A percentile compares a stretch with the other conserved stretches of the same genome.
Conservation (phyloP, 2,329 filamentous ascomycete species). For the Diaporthe vaccinii region DNA sequence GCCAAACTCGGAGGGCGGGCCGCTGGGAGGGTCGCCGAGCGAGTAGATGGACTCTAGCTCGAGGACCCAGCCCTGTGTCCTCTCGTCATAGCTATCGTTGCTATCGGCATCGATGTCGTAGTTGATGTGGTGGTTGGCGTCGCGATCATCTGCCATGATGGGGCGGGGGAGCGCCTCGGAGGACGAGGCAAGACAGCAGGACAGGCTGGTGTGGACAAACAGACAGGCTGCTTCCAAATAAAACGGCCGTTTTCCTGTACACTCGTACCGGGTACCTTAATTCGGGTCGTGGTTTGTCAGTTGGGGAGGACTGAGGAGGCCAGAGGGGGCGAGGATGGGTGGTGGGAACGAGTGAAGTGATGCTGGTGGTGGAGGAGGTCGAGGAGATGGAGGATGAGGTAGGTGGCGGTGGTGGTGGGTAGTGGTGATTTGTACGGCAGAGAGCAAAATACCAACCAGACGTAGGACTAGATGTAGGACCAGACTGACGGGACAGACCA, state of each 20-base stretch:
- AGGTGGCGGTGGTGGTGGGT: not conserved
- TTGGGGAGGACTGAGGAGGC: not conserved
- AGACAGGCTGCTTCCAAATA: not conserved
- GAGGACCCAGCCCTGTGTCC: conserved; percentile 39
- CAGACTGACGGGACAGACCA: conserved; percentile 19
- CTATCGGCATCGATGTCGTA: conserved; percentile 33
- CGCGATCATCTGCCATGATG: conserved; percentile 24
- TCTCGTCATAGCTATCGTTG: conserved; percentile 22
- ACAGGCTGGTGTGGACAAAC: not conserved
- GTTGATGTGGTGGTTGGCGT: not conserved
- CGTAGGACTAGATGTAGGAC: not conserved
- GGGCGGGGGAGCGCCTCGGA: conserved; percentile 18
- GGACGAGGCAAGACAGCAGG: not conserved
- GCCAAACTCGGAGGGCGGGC: conserved; percentile 29
- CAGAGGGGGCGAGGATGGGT: not conserved
- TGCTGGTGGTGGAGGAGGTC: not conserved
- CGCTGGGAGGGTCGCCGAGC: conserved; percentile 33
- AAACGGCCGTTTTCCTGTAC: not conserved
- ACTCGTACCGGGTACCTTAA: not conserved
- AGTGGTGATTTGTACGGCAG: not conserved
- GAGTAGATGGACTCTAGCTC: conserved; percentile 35
- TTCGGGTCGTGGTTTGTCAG: not conserved
- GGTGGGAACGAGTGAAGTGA: not conserved
- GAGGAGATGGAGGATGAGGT: not conserved
- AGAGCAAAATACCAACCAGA: conserved; percentile 3